Percentiles rank a stretch among this genome's conserved stretches.
These are phyloP conservation scores for Nothophaeocryptopus gaeumannii DNA, from an alignment of 2,329 filamentous ascomycete genomes.

Conservation along the genomic window DNA sequence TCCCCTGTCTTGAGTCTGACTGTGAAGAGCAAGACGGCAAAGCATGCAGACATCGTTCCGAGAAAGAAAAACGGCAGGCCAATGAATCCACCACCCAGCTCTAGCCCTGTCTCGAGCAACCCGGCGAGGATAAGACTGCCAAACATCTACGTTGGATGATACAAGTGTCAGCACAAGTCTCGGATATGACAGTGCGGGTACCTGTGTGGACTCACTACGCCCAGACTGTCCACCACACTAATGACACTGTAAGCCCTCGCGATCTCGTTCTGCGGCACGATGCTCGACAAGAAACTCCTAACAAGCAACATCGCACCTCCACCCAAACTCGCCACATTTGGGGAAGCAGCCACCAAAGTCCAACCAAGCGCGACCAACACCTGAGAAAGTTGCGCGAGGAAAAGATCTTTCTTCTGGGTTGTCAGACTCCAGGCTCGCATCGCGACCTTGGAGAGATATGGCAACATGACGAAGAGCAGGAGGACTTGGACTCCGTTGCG, in stretches of 20 bases:
- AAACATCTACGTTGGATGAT: too few relatives aligned
- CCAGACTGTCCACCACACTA: constrained; percentile 50
- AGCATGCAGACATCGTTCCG: constrained; percentile 31
- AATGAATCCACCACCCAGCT: too few relatives aligned
- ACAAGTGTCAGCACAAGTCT: too few relatives aligned
- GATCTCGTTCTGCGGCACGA: constrained; percentile 55
- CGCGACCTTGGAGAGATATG: constrained; percentile 27
- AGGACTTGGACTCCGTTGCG: constrained; percentile 30
- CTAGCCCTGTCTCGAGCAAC: constrained; percentile 49
- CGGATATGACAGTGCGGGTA: too few relatives aligned
- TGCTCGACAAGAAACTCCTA: constrained; percentile 52
- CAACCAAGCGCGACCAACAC: constrained; percentile 30
- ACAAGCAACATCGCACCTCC: constrained; percentile 44
- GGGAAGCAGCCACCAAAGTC: constrained; percentile 31
- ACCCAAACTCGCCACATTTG: constrained; percentile 46
- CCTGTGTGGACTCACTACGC: too few relatives aligned
- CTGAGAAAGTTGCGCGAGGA: constrained; percentile 32
- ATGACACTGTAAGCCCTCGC: constrained; percentile 56
- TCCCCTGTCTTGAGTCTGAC: constrained; percentile 34
- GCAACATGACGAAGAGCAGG: constrained; percentile 33
- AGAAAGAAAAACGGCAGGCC: constrained; percentile 51
- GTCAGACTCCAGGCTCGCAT: constrained; percentile 22
- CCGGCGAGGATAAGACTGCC: constrained; percentile 49
- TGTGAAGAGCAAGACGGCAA: constrained; percentile 20
- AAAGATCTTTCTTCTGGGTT: constrained; percentile 32